Conservation (phyloP, 1,284 basidiomycete genomes). For the Pseudozyma sp. region DNA sequence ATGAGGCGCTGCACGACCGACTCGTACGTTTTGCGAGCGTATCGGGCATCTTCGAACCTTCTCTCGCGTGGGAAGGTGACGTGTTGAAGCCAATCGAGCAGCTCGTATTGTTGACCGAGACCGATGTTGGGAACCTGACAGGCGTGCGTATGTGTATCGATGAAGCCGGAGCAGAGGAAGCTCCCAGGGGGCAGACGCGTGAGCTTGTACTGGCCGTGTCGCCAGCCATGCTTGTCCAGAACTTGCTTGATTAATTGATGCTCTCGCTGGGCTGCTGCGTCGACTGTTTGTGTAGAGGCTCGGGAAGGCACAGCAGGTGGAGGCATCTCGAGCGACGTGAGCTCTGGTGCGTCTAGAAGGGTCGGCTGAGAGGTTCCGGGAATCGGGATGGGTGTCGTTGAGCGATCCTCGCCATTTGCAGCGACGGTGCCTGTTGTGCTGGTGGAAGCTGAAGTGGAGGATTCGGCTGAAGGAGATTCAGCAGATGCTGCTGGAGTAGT, state of each 20-base stretch:
- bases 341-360: constrained; percentile 37
- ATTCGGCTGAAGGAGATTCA: constrained; percentile 16
- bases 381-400: constrained; percentile 52
- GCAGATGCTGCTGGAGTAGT: constrained; percentile 2
- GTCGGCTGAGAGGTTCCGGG: constrained; percentile 21
- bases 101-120: constrained; percentile 72
- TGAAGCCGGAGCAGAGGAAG: constrained; percentile 86
- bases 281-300: constrained; percentile 16
- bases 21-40: constrained; percentile 79
- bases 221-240: constrained; percentile 54
- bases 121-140: constrained; percentile 77
- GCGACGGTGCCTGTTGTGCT: constrained; percentile 14
- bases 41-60: constrained; percentile 79
- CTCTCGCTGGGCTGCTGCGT: constrained; percentile 34
- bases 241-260: constrained; percentile 41
- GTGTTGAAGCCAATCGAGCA: constrained; percentile 89
- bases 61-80: constrained; percentile 90
- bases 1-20: constrained; percentile 82
- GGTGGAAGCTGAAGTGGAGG: constrained; percentile 28
- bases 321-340: constrained; percentile 47
- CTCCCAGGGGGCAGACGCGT: constrained; percentile 76
- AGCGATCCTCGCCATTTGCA: constrained; percentile 34
- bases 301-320: constrained; percentile 37
- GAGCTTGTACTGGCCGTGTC: constrained; percentile 69
- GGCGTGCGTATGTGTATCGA: constrained; percentile 83